Evolutionary conservation across 1,284 basidiomycete species (phyloP).

Genomic region (Athelia psychrophila): DNA sequence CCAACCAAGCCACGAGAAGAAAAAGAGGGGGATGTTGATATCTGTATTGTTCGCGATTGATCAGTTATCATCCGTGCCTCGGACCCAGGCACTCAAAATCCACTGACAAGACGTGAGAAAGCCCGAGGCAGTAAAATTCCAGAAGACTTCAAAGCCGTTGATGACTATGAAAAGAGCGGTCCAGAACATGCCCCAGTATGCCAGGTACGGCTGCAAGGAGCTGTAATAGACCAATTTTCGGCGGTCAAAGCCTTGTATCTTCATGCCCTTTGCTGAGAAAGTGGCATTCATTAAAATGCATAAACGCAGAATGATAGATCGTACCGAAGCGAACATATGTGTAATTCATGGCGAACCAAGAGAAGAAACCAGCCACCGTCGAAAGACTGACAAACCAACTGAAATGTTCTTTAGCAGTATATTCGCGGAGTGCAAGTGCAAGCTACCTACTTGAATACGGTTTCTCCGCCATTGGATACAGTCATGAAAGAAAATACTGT

Average conservation of each 20-base stretch:
- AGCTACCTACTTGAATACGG: slow-evolving; percentile 43
- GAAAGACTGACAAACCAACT: slow-evolving; percentile 42
- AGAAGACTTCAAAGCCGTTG: slow-evolving; percentile 65
- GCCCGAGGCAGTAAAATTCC: slow-evolving; percentile 50
- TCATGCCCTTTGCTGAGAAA: slow-evolving; percentile 45
- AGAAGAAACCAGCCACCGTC: slow-evolving; percentile 47
- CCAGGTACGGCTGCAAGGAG: slow-evolving; percentile 52
- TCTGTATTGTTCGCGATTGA: slow-evolving; percentile 30
- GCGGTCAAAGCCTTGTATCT: slow-evolving; percentile 63
- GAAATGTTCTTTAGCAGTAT: slow-evolving; percentile 4
- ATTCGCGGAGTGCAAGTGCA: neutral
- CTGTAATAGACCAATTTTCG: slow-evolving; percentile 55
- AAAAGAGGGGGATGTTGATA: slow-evolving; percentile 52
- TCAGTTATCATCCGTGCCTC: no score
- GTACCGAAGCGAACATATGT: slow-evolving; percentile 75
- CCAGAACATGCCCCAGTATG: slow-evolving; percentile 53
- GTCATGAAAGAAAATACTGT: slow-evolving; percentile 39
- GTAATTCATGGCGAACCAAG: slow-evolving; percentile 69
- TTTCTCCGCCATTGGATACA: slow-evolving; percentile 33
- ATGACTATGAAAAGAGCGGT: slow-evolving; percentile 59
- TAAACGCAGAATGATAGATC: slow-evolving; percentile 23
- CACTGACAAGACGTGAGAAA: slow-evolving; percentile 54
- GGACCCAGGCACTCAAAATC: no score
- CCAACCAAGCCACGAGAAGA: slow-evolving; percentile 57
- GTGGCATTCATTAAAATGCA: neutral